These are phyloP conservation scores for Capronia americana DNA, from an alignment of 2,329 filamentous ascomycete genomes.

Conservation along the genomic window DNA sequence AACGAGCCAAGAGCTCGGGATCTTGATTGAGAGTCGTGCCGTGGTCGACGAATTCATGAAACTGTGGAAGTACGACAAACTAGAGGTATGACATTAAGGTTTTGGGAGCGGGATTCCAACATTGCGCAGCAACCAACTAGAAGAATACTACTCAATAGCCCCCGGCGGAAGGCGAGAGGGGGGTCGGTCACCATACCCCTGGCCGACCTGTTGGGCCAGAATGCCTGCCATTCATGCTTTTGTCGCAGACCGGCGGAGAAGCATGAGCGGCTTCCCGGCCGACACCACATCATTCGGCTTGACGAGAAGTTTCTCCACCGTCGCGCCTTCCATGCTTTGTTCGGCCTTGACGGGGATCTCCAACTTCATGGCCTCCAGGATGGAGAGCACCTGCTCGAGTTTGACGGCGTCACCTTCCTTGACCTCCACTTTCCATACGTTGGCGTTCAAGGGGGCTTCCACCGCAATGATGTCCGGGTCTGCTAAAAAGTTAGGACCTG, in stretches of 20 bases:
- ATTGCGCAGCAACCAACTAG: background rate
- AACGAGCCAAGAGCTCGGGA: constrained; percentile 82
- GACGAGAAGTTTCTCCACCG: constrained; percentile 50
- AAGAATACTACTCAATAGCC: background rate
- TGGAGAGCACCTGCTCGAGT: constrained; percentile 52
- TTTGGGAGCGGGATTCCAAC: background rate
- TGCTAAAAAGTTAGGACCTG: constrained; percentile 21
- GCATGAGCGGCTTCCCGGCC: constrained; percentile 45
- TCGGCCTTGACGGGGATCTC: constrained; percentile 56
- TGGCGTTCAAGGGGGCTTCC: constrained; percentile 56
- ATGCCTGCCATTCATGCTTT: background rate
- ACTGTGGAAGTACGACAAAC: constrained; percentile 22
- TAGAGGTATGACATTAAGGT: constrained; percentile 5
- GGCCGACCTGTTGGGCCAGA: background rate
- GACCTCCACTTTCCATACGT: constrained; percentile 59
- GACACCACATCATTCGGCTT: constrained; percentile 50
- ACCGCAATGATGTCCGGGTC: constrained; percentile 49
- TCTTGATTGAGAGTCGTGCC: constrained; percentile 59
- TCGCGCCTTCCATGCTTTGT: constrained; percentile 40
- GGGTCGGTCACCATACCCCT: too few species aligned
- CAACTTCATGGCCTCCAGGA: constrained; percentile 66
- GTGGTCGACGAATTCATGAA: constrained; percentile 47
- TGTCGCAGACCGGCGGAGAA: constrained; percentile 23
- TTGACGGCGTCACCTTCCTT: constrained; percentile 52
- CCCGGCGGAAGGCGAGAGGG: too few species aligned